These are phyloP conservation scores for Mesembryanthemum crystallinum DNA, from an alignment of 148 eudicot species.

Conservation along the genomic window DNA sequence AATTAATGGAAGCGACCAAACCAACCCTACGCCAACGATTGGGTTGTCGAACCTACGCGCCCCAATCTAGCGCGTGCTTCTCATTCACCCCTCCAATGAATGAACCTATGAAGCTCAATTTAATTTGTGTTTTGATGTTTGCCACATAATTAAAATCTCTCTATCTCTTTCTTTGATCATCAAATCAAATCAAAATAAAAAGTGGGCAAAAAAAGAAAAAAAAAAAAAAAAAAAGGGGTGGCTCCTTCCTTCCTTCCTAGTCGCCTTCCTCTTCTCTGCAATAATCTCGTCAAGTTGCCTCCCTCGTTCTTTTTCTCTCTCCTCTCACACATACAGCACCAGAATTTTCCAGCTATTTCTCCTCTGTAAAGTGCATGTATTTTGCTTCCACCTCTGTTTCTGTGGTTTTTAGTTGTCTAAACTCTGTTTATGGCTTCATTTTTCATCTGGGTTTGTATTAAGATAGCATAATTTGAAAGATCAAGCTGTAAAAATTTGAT, in stretches of 20 bases:
- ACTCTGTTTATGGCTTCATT: not conserved
- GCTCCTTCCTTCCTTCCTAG: slow-evolving; percentile 30
- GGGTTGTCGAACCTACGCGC: not conserved
- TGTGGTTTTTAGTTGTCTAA: not conserved
- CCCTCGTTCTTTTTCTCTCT: not conserved
- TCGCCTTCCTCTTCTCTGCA: slow-evolving; percentile 21
- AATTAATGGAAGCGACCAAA: slow-evolving; percentile 10
- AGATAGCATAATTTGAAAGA: not conserved
- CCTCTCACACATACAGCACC: slow-evolving; percentile 7
- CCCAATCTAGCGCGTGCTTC: not conserved
- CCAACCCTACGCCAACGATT: slow-evolving; percentile 21
- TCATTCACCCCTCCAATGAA: not conserved
- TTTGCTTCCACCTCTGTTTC: slow-evolving; percentile 1
- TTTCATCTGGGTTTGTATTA: not conserved
- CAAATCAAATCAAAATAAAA: not conserved
- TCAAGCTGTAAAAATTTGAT: slow-evolving; percentile 11
- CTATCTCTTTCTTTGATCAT: not conserved
- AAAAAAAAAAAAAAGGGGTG: not conserved
- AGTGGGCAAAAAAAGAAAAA: no score
- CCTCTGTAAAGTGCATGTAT: slow-evolving; percentile 25
- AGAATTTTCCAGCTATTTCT: slow-evolving; percentile 30
- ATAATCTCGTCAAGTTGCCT: slow-evolving; percentile 29
- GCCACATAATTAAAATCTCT: not conserved
- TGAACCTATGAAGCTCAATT: not conserved
- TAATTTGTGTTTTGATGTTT: not conserved